Conservation (phyloP, 2,329 filamentous ascomycete genomes). For the Sarocladium brachiariae region DNA sequence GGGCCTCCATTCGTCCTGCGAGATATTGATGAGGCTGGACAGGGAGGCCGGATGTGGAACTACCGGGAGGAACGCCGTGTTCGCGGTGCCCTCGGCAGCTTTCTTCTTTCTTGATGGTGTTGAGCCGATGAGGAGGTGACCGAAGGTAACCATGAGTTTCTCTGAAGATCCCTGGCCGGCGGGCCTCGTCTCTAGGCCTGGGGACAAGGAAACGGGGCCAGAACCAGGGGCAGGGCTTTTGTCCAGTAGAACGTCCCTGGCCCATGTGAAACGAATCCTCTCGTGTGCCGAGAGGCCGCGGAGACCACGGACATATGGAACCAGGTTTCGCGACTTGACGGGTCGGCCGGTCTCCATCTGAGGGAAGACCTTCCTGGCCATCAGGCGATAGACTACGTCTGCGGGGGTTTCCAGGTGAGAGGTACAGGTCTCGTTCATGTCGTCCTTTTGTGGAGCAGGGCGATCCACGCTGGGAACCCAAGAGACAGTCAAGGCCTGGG, state of each 20-base stretch:
- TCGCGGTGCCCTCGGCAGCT: not conserved
- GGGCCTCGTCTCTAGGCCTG: not conserved
- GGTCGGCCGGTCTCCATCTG: not conserved
- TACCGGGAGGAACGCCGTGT: constrained; percentile 11
- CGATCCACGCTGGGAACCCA: constrained; percentile 24
- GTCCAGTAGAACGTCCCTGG: not conserved
- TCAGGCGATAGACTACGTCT: constrained; percentile 39
- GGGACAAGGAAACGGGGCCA: not conserved
- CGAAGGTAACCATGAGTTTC: constrained; percentile 31
- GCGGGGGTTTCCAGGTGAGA: constrained; percentile 30
- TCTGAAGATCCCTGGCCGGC: not conserved
- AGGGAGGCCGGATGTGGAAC: constrained; percentile 42
- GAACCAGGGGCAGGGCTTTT: not conserved
- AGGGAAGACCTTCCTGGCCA: constrained; percentile 18
- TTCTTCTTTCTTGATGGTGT: too few species aligned
- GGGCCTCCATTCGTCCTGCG: constrained; percentile 20
- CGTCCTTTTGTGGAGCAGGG: not conserved
- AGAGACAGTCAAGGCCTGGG: constrained; percentile 14
- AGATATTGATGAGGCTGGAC: constrained; percentile 22
- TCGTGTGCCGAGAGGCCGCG: constrained; percentile 11
- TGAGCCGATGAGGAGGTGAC: constrained; percentile 39
- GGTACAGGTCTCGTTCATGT: not conserved
- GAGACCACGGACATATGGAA: not conserved
- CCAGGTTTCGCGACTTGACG: not conserved
- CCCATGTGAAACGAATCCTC: not conserved